Evolutionary conservation across 352 stramenopile genomes (phyloP).

Genomic region (Globisporangium orthogonon): DNA sequence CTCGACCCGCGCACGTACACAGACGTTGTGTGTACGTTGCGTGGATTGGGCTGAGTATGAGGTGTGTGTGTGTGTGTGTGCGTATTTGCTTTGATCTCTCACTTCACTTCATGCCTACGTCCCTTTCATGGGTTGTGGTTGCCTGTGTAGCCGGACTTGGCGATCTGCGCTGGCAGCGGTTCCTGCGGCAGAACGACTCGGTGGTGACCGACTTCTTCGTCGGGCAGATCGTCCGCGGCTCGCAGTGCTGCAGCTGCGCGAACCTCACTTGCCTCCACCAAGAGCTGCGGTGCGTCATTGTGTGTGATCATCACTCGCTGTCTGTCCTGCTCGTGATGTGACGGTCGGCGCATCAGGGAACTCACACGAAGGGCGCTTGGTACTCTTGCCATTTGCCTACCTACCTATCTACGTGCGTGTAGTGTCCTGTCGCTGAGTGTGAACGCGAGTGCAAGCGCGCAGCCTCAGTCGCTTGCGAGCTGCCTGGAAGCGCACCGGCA

Average conservation of each 20-base stretch:
- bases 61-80: not conserved
- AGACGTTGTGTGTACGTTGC: slow-evolving; percentile 44
- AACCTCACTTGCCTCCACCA: slow-evolving; percentile 69
- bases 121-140: not conserved
- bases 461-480: slow-evolving; percentile 32
- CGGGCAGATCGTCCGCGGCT: slow-evolving; percentile 72
- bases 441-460: slow-evolving; percentile 17
- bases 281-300: slow-evolving; percentile 33
- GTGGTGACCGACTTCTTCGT: slow-evolving; percentile 67
- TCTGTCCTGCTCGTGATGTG: no score
- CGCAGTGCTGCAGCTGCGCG: slow-evolving; percentile 66
- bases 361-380: not conserved
- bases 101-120: not conserved
- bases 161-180: slow-evolving; percentile 50
- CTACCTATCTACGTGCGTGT: not conserved
- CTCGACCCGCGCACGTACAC: slow-evolving; percentile 49
- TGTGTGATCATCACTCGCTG: no score
- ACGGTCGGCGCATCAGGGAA: no score
- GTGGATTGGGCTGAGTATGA: no score
- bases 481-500: slow-evolving; percentile 48
- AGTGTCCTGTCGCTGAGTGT: slow-evolving; percentile 66
- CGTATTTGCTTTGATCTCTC: not conserved
- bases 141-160: slow-evolving; percentile 36
- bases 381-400: not conserved
- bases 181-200: slow-evolving; percentile 51